Evolutionary conservation across 768 basidiomycete species (phyloP).

Genomic region (Agrocybe pediades): DNA sequence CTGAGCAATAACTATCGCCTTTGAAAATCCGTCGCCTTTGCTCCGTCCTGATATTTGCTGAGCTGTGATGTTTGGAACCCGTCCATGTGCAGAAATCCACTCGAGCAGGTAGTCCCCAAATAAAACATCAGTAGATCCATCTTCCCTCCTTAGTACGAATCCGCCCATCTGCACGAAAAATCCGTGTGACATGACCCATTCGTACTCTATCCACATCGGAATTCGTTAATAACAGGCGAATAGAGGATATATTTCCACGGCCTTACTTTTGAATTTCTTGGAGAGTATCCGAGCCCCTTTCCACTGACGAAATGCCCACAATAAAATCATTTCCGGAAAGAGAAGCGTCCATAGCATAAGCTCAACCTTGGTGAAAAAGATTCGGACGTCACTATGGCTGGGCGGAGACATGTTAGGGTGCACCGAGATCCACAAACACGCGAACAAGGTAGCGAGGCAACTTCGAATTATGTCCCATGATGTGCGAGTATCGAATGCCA

Average conservation of each 20-base stretch:
- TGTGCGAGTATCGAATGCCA: no score
- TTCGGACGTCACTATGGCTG: neutral
- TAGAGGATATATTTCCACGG: no score
- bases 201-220: neutral
- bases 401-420: neutral
- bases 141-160: neutral
- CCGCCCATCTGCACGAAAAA: constrained; percentile 4
- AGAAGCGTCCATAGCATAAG: constrained; percentile 1
- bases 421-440: neutral
- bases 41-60: constrained; percentile 8
- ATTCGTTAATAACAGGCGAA: no score
- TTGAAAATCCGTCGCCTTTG: constrained; percentile 30
- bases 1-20: constrained; percentile 27
- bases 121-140: neutral
- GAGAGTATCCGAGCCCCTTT: neutral
- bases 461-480: neutral
- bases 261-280: neutral
- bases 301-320: constrained; percentile 3
- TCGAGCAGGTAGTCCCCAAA: neutral
- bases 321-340: neutral
- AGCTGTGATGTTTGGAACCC: constrained; percentile 6
- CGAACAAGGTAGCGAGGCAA: neutral
- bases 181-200: constrained; percentile 1
- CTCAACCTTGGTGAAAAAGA: neutral
- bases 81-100: neutral